phyloP scores from a whole-genome alignment of 2,329 filamentous ascomycete species.

The Scolecobasidium constrictum region DNA sequence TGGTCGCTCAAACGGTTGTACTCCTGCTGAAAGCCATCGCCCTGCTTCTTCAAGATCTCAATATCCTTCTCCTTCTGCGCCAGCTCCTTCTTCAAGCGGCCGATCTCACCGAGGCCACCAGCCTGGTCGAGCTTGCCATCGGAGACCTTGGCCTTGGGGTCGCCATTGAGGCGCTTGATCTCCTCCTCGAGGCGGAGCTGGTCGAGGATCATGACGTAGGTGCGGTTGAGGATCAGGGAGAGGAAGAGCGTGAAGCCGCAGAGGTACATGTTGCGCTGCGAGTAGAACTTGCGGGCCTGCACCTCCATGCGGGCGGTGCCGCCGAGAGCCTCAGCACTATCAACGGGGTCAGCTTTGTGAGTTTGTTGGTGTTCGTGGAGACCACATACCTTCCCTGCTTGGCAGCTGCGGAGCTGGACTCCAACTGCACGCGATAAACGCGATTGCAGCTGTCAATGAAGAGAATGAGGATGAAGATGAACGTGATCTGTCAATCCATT shows the following conservation, averaged over 20 bases:
- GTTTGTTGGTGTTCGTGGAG: neutral
- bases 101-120: conserved; percentile 67
- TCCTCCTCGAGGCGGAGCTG: conserved; percentile 86
- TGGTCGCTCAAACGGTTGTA: conserved; percentile 81
- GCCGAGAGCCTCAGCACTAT: conserved; percentile 59
- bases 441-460: conserved; percentile 95
- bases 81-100: conserved; percentile 53
- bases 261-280: conserved; percentile 99
- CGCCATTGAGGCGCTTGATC: conserved; percentile 70
- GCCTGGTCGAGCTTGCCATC: conserved; percentile 62
- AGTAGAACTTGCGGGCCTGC: conserved; percentile 99
- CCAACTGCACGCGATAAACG: conserved; percentile 91
- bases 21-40: conserved; percentile 68
- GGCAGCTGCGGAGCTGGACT: conserved; percentile 62
- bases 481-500: conserved; percentile 57
- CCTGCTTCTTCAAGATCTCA: conserved; percentile 85
- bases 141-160: conserved; percentile 45
- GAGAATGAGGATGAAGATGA: conserved; percentile 96
- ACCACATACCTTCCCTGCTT: conserved; percentile 34
- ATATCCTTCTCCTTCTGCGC: conserved; percentile 72
- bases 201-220: conserved; percentile 94
- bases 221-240: conserved; percentile 96
- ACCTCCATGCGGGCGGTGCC: conserved; percentile 93
- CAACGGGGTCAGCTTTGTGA: conserved; percentile 2
- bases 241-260: conserved; percentile 99